These are phyloP conservation scores for Sclerospora graminicola DNA, from an alignment of 352 stramenopile species.

Conservation along the genomic window DNA sequence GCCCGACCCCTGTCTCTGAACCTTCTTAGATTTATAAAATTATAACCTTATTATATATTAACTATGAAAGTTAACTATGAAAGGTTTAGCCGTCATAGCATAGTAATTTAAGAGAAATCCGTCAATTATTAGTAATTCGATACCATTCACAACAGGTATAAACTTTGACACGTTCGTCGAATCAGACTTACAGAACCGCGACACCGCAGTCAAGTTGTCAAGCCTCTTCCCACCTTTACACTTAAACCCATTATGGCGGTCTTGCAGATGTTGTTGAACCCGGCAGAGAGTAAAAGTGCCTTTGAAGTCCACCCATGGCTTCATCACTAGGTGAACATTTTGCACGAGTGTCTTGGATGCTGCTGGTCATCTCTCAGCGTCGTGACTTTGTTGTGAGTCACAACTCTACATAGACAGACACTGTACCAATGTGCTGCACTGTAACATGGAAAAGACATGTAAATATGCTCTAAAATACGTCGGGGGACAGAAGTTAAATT, in stretches of 20 bases:
- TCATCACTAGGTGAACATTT: too few relatives aligned
- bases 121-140: neutral
- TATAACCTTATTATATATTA: neutral
- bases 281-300: neutral
- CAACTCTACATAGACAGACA: too few relatives aligned
- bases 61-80: neutral
- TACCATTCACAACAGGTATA: neutral
- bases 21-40: neutral
- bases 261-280: constrained; percentile 6
- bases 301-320: too few relatives aligned
- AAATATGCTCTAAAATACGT: too few relatives aligned
- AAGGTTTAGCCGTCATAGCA: neutral
- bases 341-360: too few relatives aligned
- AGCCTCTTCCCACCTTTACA: constrained; percentile 9
- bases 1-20: constrained; percentile 3
- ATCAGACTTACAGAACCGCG: constrained; percentile 13
- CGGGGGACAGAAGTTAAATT: too few relatives aligned
- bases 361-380: too few relatives aligned
- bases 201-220: constrained; percentile 22
- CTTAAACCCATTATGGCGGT: constrained; percentile 8
- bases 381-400: too few relatives aligned
- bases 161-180: constrained; percentile 12
- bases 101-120: neutral
- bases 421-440: too few relatives aligned
- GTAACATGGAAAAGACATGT: too few relatives aligned